Conservation (phyloP, 2,329 filamentous ascomycete species). For the Epichloe coenophiala region DNA sequence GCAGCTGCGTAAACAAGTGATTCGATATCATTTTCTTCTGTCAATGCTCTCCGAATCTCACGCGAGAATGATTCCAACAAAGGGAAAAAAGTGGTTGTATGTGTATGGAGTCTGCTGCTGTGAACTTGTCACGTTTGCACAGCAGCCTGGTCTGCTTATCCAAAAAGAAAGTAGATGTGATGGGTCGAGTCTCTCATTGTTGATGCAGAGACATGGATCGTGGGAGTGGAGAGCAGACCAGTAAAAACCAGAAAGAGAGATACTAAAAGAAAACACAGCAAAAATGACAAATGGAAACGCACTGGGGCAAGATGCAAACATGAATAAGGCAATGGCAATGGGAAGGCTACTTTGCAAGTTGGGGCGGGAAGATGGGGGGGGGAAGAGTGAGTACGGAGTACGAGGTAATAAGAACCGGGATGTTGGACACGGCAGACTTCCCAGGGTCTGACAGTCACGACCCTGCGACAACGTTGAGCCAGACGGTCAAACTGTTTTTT, state of each 20-base stretch:
- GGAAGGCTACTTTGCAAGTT: neutral
- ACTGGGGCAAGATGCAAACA: neutral
- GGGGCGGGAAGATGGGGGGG: neutral
- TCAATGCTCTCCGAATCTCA: neutral
- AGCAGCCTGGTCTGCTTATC: neutral
- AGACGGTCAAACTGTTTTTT: no score
- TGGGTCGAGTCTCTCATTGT: neutral
- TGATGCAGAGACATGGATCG: neutral
- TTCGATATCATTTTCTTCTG: constrained; percentile 13
- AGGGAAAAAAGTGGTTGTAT: neutral
- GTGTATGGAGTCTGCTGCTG: neutral
- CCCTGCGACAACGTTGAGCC: neutral
- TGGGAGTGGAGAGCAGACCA: neutral
- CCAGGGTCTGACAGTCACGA: neutral
- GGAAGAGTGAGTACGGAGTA: neutral
- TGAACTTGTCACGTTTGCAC: neutral
- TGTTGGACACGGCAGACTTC: neutral
- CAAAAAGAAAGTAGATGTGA: constrained; percentile 1
- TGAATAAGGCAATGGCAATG: neutral
- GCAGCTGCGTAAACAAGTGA: constrained; percentile 21
- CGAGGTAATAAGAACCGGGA: neutral
- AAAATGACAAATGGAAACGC: neutral
- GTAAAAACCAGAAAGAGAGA: neutral
- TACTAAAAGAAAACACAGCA: neutral
- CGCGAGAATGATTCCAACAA: neutral